Evolutionary conservation across 768 basidiomycete genomes (phyloP), one percentile per base, ranked within the genome.

Genomic region (Lanmaoa rubissima): DNA sequence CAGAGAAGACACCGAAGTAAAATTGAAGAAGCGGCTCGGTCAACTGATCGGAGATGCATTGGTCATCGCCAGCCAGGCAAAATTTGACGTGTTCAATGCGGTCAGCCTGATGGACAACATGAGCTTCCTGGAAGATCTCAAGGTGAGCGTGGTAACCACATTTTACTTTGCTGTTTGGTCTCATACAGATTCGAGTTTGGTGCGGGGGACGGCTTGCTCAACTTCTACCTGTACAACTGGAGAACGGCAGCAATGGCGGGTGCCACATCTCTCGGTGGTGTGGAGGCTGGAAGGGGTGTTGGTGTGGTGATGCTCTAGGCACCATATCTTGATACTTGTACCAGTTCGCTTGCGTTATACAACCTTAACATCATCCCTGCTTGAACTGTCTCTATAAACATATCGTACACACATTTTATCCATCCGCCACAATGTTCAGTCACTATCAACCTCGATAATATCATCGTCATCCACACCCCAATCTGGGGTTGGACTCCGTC

Each of bases 151-250:
- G 47, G 48, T 58, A 14, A 40, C 35, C 10, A 24, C 11, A 17
- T 26, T 26, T 40, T 10, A n/a, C 21, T 32, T 40, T 19, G 3
- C 21, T 16, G 19, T 34, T 39, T 44, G 45, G 31, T 54, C 57
- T 62, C 21, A 68, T n/a, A 31, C 11, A 9, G 11, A 48, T 53
- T 57, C 42, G 58, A 96, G 94, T 98, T 98, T 67, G 96, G 93
- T n/a, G 75, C 79, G 12, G 96, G 94, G 5, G 92, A 96, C 67
- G 97, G 97, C 2, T 82, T 88, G 70, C 79, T 99, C 51, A 92
- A 95, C 72, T 96, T 84, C 69, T 95, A 95, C 69, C 70, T 95
- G 55, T 98, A 97, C 76, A 99, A 99, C 73, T 99, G 94, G 92
- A 81, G 89, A 57, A 95, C 93, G 13, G 75, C 84, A 14, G 80